phyloP scores from a whole-genome alignment of 1,284 basidiomycete genomes.

The Boletus semigastroideus region DNA sequence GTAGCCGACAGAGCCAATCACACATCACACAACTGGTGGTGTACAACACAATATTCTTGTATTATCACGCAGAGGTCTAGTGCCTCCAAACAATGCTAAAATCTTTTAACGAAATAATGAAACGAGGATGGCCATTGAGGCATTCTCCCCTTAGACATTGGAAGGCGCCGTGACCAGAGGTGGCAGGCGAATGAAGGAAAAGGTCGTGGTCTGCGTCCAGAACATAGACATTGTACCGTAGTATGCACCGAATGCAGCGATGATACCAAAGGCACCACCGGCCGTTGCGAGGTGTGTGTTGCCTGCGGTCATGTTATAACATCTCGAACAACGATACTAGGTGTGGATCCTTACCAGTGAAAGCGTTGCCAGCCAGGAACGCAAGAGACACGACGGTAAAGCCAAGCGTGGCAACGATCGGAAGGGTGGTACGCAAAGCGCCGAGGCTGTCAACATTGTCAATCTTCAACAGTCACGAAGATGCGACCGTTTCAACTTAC shows the following conservation, averaged over 20 bases:
- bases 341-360: constrained; percentile 21
- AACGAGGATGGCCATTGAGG: neutral
- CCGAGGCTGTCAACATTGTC: constrained; percentile 17
- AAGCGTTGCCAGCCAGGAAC: constrained; percentile 25
- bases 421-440: constrained; percentile 27
- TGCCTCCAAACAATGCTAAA: neutral
- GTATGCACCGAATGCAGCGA: constrained; percentile 32
- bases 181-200: constrained; percentile 28
- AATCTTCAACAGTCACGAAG: neutral
- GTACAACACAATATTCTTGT: too few species aligned
- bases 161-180: constrained; percentile 22
- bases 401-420: constrained; percentile 26
- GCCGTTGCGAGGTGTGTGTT: constrained; percentile 26
- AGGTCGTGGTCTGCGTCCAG: constrained; percentile 31
- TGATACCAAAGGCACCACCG: constrained; percentile 27
- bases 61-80: neutral
- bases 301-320: constrained; percentile 8
- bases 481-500: constrained; percentile 7
- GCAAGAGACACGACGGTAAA: constrained; percentile 24
- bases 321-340: too few species aligned
- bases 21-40: neutral
- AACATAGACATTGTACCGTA: constrained; percentile 27
- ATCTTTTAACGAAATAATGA: too few species aligned
- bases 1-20: constrained; percentile 19
- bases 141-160: constrained; percentile 8